Evolutionary conservation across 2,329 filamentous ascomycete species (phyloP).

Genomic region (Eurotiales sp.): DNA sequence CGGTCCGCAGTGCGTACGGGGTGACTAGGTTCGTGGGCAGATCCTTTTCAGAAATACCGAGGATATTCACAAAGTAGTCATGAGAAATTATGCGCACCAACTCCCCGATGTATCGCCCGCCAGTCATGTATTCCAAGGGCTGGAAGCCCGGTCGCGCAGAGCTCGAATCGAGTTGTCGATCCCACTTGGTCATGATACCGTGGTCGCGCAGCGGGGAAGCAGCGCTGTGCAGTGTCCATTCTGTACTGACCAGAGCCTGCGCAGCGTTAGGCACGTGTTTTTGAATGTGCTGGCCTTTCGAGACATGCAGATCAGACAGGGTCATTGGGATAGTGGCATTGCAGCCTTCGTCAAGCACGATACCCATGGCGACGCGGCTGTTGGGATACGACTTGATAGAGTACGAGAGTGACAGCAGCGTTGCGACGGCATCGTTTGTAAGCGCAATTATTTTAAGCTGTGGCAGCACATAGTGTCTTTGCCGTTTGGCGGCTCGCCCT

Average conservation of each 20-base stretch:
- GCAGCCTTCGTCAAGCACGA: constrained; percentile 14
- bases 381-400: constrained; percentile 16
- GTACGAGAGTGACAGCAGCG: constrained; percentile 14
- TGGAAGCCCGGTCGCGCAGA: constrained; percentile 13
- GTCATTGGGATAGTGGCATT: constrained; percentile 16
- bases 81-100: constrained; percentile 12
- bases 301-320: constrained; percentile 13
- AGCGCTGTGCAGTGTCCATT: constrained; percentile 14
- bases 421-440: constrained; percentile 15
- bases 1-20: constrained; percentile 9
- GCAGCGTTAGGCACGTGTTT: constrained; percentile 8
- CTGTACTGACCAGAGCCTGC: constrained; percentile 15
- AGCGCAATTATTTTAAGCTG: constrained; percentile 14
- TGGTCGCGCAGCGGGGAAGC: constrained; percentile 11
- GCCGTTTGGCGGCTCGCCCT: constrained; percentile 9
- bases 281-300: constrained; percentile 7
- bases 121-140: constrained; percentile 15
- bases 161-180: constrained; percentile 10
- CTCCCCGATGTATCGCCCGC: constrained; percentile 15
- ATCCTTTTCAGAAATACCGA: constrained; percentile 7
- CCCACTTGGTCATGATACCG: constrained; percentile 14
- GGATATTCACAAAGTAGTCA: constrained; percentile 13
- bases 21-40: constrained; percentile 2
- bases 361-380: constrained; percentile 16
- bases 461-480: constrained; percentile 10